Conservation (phyloP, 805 yeast genomes). For the Vanderwaltozyma tropicalis region DNA sequence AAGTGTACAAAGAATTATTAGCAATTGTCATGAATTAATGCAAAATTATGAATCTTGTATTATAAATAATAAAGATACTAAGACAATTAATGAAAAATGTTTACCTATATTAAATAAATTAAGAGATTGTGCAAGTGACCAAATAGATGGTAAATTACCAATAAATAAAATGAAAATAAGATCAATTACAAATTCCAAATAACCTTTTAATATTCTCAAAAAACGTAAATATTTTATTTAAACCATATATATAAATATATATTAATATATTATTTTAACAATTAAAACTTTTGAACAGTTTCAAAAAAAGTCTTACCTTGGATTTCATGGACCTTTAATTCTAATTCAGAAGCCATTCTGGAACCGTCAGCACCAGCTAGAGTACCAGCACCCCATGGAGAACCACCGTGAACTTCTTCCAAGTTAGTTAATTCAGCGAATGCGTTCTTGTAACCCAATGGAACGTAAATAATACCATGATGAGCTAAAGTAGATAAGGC, state of each 20-base stretch:
- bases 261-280: neutral
- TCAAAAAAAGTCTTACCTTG: conserved; percentile 62
- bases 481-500: conserved; percentile 57
- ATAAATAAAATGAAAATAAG: conserved; percentile 12
- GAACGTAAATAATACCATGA: conserved; percentile 73
- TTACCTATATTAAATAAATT: conserved; percentile 41
- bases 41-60: conserved; percentile 60
- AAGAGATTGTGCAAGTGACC: conserved; percentile 47
- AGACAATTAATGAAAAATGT: conserved; percentile 41
- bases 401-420: conserved; percentile 65
- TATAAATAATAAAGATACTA: conserved; percentile 29
- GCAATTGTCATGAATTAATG: conserved; percentile 47
- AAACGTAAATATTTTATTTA: no score
- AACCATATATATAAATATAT: neutral
- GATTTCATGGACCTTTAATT: conserved; percentile 47
- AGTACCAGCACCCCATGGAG: conserved; percentile 83
- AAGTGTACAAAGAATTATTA: conserved; percentile 57
- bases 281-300: conserved; percentile 23
- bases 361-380: conserved; percentile 72
- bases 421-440: conserved; percentile 45
- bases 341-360: conserved; percentile 53
- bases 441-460: conserved; percentile 58
- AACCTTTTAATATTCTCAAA: no score
- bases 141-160: conserved; percentile 10
- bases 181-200: no score